Base-by-base conservation (phyloP, 2,329 filamentous ascomycete species). In the Cytospora chrysosperma region DNA sequence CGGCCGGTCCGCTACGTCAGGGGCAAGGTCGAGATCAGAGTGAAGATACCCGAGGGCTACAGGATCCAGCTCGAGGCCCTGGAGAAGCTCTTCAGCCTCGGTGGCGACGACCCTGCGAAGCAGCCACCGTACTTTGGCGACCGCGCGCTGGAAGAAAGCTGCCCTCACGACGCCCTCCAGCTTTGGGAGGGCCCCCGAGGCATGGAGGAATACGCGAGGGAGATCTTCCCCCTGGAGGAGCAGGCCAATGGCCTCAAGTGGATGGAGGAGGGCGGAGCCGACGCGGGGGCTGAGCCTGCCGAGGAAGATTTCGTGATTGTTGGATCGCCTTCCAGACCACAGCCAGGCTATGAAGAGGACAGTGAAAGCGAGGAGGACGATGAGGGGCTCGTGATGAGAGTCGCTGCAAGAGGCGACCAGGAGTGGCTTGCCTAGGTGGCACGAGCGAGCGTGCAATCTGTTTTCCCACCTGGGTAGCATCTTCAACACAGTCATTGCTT, bases 161-260 rank as follows among this genome's bases (percentile, higher is more conserved):
- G 90, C 68, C 92, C 93, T 0, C 82, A 84, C 10, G 87, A 92
- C 69, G 91, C 93, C 1, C 80, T 94, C 66, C 84, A 89, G 69
- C 79, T 99, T 27, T 98, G 95, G 95, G 92, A 96, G 73, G 95
- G 93, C 4, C 92, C 92, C 69, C 84, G 95, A 61, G 91, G 92
- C 32, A 84, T 98, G 69, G 93, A 97, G 73, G 95, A 98, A 76
- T 99, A 98, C 74, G 94, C 94, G 1, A 84, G 91, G 56, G 95
- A 98, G 74, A 93, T 96, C 30, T 98, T 98, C 71, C 92, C 92
- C 0, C 84, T 97, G 15, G 95, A 99, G 75, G 95, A 99, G 77
- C 90, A 93, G 70, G 92, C 93, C 34, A 98, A 98, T 74, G 94
- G 94, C 6, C 79, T 95, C 72, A 92, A 90, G 19, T 99, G 95